phyloP scores from a whole-genome alignment of 192 early-diverging fungal species.

The Bifiguratus adelaidae region DNA sequence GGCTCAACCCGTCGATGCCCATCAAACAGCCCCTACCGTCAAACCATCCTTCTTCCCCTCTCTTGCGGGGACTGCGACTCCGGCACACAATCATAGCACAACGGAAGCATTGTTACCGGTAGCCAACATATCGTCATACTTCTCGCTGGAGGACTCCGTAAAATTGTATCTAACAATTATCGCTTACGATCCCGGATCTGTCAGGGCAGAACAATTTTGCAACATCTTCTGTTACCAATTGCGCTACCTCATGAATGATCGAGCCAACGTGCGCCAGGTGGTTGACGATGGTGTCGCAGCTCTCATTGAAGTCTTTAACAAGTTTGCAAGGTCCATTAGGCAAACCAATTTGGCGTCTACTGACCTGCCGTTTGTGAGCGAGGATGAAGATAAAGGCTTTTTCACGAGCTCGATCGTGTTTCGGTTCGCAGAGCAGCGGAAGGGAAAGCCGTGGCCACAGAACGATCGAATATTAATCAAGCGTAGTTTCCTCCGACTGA shows the following conservation, averaged over 20 bases:
- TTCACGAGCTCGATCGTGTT: background rate
- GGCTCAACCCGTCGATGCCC: conserved; percentile 12
- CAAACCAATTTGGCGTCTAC: conserved; percentile 10
- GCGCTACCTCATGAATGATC: conserved; percentile 18
- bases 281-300: conserved; percentile 27
- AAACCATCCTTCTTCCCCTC: too few species aligned
- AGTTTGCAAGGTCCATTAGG: conserved; percentile 33
- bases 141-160: conserved; percentile 33
- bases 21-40: conserved; percentile 10
- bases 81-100: conserved; percentile 3
- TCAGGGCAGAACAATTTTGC: conserved; percentile 46
- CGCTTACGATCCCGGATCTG: conserved; percentile 40
- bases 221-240: conserved; percentile 25
- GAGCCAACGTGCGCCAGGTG: conserved; percentile 4
- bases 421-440: conserved; percentile 9
- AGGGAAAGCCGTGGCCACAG: conserved; percentile 46
- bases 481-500: conserved; percentile 33
- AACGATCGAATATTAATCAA: conserved; percentile 47
- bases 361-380: background rate
- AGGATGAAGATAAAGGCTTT: background rate
- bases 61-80: too few species aligned
- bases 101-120: background rate
- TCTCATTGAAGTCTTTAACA: conserved; percentile 35
- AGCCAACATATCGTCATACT: conserved; percentile 11
- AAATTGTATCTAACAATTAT: conserved; percentile 47